These are phyloP conservation scores for Fragaria ananassa DNA, from an alignment of 306 rosid species.

Conservation along the genomic window DNA sequence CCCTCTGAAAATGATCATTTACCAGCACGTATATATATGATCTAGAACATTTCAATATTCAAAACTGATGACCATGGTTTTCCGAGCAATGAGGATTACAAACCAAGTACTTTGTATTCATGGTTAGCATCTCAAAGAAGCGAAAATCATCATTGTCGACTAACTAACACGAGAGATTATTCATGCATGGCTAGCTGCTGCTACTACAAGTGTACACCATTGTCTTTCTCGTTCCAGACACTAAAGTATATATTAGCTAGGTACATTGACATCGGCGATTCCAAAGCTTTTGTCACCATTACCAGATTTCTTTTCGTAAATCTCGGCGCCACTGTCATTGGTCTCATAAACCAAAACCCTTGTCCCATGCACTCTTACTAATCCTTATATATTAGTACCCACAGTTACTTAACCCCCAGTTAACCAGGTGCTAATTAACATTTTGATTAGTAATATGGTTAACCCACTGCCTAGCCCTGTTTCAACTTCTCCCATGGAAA, in stretches of 20 bases:
- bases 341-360: conserved; percentile 15
- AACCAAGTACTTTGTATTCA: neutral
- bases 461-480: neutral
- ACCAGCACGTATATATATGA: too few relatives aligned
- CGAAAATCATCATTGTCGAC: neutral
- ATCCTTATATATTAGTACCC: conserved; percentile 3
- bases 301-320: neutral
- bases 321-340: conserved; percentile 15
- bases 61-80: neutral
- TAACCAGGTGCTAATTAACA: conserved; percentile 10
- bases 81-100: neutral
- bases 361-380: neutral
- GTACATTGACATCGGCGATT: neutral
- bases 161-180: neutral
- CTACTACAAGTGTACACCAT: neutral
- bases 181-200: neutral
- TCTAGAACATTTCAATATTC: too few relatives aligned
- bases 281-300: conserved; percentile 16
- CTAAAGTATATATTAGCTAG: neutral
- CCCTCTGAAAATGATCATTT: too few relatives aligned
- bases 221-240: conserved; percentile 2
- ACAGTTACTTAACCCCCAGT: neutral
- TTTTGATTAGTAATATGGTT: neutral
- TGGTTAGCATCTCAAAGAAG: neutral
- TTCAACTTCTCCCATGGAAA: neutral